These are phyloP conservation scores for Tulasnella sp. DNA, from an alignment of 768 basidiomycete genomes.

Conservation along the genomic window DNA sequence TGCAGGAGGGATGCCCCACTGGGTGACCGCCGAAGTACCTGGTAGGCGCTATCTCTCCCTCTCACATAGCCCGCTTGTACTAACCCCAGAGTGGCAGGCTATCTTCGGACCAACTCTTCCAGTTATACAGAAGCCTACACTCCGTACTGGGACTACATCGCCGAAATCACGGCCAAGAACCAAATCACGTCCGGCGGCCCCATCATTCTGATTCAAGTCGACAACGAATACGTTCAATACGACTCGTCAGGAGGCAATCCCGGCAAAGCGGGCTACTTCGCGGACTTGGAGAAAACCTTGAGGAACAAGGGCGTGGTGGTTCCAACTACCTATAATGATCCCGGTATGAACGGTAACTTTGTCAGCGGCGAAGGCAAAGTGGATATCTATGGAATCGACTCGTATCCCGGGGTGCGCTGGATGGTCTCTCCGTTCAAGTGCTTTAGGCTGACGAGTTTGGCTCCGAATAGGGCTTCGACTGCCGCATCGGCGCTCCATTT, in stretches of 20 bases:
- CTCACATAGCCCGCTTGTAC: conserved; percentile 20
- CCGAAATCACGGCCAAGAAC: conserved; percentile 44
- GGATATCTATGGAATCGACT: conserved; percentile 51
- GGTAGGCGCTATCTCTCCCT: conserved; percentile 31
- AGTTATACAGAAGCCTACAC: conserved; percentile 63
- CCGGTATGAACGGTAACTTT: conserved; percentile 44
- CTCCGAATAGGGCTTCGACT: neutral
- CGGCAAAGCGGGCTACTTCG: conserved; percentile 43
- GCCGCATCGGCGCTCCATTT: neutral
- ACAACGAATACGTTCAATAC: conserved; percentile 52
- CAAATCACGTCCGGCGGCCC: conserved; percentile 66
- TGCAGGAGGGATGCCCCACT: conserved; percentile 55
- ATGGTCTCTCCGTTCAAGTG: neutral
- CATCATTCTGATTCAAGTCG: conserved; percentile 45
- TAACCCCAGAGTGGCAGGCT: neutral
- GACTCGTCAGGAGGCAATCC: conserved; percentile 33
- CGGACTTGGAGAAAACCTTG: conserved; percentile 45
- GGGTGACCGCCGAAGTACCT: conserved; percentile 46
- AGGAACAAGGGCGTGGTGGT: conserved; percentile 47
- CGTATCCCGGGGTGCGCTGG: neutral
- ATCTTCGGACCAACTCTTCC: conserved; percentile 57
- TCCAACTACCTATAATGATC: conserved; percentile 66
- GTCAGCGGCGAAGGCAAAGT: conserved; percentile 68
- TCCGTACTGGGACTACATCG: conserved; percentile 57
- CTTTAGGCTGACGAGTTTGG: neutral